Percentiles rank a stretch among this genome's conserved stretches.
These are phyloP conservation scores for Pestalotiopsis sp. DNA, from an alignment of 2,329 filamentous ascomycete genomes.

Conservation along the genomic window DNA sequence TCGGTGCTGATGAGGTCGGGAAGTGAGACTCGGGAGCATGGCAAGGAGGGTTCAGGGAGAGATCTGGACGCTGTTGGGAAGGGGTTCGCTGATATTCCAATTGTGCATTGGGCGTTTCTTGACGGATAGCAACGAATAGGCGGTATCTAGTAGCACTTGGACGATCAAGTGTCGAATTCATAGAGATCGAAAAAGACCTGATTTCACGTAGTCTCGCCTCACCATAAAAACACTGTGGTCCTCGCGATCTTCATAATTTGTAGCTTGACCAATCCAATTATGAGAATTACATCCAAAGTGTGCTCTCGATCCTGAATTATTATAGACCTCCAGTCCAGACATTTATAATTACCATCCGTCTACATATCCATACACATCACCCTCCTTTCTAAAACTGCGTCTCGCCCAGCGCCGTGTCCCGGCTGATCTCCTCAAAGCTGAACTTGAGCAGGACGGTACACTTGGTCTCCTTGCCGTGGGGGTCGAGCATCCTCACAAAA, in stretches of 20 bases:
- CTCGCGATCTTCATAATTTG: too few relatives aligned
- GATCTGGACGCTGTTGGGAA: neutral
- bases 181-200: neutral
- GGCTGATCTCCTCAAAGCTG: conserved; percentile 48
- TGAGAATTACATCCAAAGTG: too few relatives aligned
- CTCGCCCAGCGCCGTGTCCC: conserved; percentile 1
- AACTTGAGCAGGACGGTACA: conserved; percentile 66
- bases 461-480: conserved; percentile 65
- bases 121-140: neutral
- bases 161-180: neutral
- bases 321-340: neutral
- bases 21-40: conserved; percentile 18
- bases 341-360: neutral
- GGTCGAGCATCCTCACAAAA: conserved; percentile 67
- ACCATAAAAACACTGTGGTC: too few relatives aligned
- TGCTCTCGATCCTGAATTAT: neutral
- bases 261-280: too few relatives aligned
- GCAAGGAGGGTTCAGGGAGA: too few relatives aligned
- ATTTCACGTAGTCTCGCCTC: neutral
- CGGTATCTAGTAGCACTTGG: neutral
- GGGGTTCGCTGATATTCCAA: too few relatives aligned
- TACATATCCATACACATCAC: neutral
- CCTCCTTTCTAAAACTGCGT: neutral
- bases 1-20: conserved; percentile 42
- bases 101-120: neutral